Conservation (phyloP, 257 asterid genomes). For the Solanum etuberosum region DNA sequence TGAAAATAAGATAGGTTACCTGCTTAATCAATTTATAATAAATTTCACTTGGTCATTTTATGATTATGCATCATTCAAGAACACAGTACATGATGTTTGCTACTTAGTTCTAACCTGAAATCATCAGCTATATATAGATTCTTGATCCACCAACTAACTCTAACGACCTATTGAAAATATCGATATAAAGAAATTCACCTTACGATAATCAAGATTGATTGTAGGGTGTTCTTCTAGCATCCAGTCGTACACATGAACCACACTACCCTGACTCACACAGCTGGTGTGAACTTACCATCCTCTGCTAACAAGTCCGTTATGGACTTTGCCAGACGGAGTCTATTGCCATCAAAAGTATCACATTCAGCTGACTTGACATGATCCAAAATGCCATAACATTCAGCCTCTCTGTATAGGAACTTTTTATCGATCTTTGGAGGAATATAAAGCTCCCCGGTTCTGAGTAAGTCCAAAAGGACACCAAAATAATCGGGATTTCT, state of each 20-base stretch:
- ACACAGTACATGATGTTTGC: neutral
- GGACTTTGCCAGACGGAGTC: constrained; percentile 34
- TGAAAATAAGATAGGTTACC: too few species aligned
- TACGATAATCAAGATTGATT: constrained; percentile 55
- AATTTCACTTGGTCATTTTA: too few species aligned
- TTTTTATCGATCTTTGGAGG: constrained; percentile 52
- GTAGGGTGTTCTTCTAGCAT: constrained; percentile 71
- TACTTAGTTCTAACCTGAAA: neutral
- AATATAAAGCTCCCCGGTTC: constrained; percentile 67
- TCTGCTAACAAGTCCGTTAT: constrained; percentile 48
- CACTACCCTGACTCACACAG: constrained; percentile 22
- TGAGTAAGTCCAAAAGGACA: constrained; percentile 63
- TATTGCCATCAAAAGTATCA: constrained; percentile 73
- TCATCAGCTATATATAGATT: neutral
- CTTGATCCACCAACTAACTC: neutral
- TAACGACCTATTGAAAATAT: neutral
- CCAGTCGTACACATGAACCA: constrained; percentile 87
- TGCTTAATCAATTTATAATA: too few species aligned
- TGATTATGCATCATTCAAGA: neutral
- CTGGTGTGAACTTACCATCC: constrained; percentile 13
- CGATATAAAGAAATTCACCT: constrained; percentile 22
- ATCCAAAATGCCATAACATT: constrained; percentile 59
- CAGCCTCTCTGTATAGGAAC: constrained; percentile 58
- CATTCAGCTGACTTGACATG: constrained; percentile 62
- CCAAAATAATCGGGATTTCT: constrained; percentile 36